phyloP scores from a whole-genome alignment of 2,329 filamentous ascomycete species.

The Clarireedia hainanense region DNA sequence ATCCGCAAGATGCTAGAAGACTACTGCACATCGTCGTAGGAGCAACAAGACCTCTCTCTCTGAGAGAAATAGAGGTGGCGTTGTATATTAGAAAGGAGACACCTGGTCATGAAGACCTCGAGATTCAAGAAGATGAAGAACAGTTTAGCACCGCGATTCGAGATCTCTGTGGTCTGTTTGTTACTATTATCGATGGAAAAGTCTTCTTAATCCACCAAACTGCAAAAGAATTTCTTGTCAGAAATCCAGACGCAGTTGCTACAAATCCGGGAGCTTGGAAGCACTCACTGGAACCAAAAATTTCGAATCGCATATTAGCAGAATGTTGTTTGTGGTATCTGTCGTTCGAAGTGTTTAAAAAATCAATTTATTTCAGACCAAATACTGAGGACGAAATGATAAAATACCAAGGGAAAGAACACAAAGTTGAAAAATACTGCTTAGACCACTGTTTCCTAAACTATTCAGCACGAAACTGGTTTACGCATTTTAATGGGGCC shows the following conservation, averaged over 20 bases:
- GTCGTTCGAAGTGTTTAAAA: background rate
- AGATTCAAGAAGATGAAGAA: slow-evolving; percentile 7
- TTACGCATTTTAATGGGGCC: background rate
- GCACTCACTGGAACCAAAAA: slow-evolving; percentile 4
- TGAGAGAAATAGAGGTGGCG: slow-evolving; percentile 2
- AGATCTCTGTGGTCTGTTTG: slow-evolving; percentile 8
- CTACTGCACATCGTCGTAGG: slow-evolving; percentile 7
- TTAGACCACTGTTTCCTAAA: background rate
- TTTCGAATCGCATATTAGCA: slow-evolving; percentile 6
- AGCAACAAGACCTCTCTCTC: slow-evolving; percentile 3
- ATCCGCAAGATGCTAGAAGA: background rate
- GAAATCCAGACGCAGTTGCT: background rate
- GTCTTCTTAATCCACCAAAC: slow-evolving; percentile 11
- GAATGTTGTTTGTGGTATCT: slow-evolving; percentile 9
- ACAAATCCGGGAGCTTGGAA: slow-evolving; percentile 2
- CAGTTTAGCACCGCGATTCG: slow-evolving; percentile 6
- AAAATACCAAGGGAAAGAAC: background rate
- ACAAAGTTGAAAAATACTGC: background rate
- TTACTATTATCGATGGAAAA: slow-evolving; percentile 4
- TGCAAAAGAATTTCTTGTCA: slow-evolving; percentile 10
- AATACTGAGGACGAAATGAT: no score
- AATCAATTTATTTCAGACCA: background rate
- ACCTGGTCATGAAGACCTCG: background rate
- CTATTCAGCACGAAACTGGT: slow-evolving; percentile 1
- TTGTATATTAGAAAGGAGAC: background rate